Evolutionary conservation across 768 basidiomycete species (phyloP), one percentile per base, ranked within the genome.

Genomic region (Termitomyces sp.): DNA sequence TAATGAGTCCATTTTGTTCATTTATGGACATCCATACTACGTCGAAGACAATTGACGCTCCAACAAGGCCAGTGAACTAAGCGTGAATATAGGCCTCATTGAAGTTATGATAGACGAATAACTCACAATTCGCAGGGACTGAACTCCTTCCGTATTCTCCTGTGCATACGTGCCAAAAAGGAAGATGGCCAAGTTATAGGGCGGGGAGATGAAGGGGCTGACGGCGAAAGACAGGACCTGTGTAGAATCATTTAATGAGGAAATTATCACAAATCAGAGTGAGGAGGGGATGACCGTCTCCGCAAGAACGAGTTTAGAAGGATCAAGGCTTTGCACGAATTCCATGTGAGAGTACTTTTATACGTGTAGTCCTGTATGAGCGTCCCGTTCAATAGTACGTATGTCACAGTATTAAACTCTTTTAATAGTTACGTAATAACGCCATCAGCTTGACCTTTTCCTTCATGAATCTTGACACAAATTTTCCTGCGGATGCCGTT

Each of bases 401-500:
- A n/a, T n/a, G n/a, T n/a, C n/a, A n/a, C n/a, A n/a, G n/a, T n/a
- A n/a, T n/a, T n/a, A n/a, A 5, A 6, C 20, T 33, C 18, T 6
- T 52, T n/a, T n/a, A n/a, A n/a, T n/a, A n/a, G n/a, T n/a, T 50
- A 49, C 27, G 44, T 60, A 40, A 38, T 33, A 35, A n/a, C 15
- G 22, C 16, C 11, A 16, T 7, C 35, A 39, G 20, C 16, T 39
- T 38, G 12, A 46, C 27, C 10, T 42, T 32, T 33, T n/a, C 40
- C 9, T 10, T 36, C 33, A 52, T 55, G 56, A 46, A 25, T 41
- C 67, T 74, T 49, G 84, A 92, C 68, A 96, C 94, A 1, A 69
- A 74, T n/a, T 86, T 83, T 63, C 93, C 93, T 10, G 94, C 94
- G 20, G 94, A 97, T 69, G 84, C 89, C 11, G 78, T 94, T 52